These are phyloP conservation scores for Quercus gilva DNA, from an alignment of 306 rosid species.

Conservation along the genomic window DNA sequence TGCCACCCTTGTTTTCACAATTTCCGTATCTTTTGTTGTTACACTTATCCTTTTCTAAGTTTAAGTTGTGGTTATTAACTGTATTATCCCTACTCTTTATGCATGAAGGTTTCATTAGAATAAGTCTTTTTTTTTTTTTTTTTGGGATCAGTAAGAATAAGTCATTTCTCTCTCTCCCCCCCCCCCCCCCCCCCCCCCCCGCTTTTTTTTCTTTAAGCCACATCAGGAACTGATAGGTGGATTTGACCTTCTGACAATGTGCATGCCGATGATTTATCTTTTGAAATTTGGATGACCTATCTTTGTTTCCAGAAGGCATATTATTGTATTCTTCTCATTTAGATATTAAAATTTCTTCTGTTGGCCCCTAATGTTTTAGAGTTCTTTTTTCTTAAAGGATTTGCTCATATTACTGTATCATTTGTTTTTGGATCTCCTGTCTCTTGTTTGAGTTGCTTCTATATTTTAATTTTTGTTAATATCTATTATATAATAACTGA, in stretches of 20 bases:
- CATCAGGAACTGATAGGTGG: not conserved
- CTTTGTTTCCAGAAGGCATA: not conserved
- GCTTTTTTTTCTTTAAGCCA: not conserved
- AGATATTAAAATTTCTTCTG: not conserved
- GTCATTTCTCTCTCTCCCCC: not conserved
- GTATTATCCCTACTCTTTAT: not conserved
- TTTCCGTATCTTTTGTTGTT: not conserved
- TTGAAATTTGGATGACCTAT: not conserved
- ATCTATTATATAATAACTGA: not conserved
- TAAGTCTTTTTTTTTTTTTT: not conserved
- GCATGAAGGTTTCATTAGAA: not conserved
- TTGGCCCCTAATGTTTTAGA: not conserved
- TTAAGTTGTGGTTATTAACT: not conserved
- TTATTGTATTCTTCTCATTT: not conserved
- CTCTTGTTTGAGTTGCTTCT: not conserved
- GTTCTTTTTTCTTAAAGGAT: not conserved
- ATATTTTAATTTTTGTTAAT: not conserved
- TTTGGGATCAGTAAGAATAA: not conserved
- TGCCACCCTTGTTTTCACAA: not conserved
- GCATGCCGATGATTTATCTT: not conserved
- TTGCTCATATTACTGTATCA: not conserved
- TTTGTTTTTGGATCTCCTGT: not conserved
- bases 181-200: too few relatives aligned
- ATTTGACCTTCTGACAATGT: not conserved
- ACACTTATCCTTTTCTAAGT: not conserved